Evolutionary conservation across 805 yeast genomes (phyloP).

Genomic region (Zygotorulaspora florentina): DNA sequence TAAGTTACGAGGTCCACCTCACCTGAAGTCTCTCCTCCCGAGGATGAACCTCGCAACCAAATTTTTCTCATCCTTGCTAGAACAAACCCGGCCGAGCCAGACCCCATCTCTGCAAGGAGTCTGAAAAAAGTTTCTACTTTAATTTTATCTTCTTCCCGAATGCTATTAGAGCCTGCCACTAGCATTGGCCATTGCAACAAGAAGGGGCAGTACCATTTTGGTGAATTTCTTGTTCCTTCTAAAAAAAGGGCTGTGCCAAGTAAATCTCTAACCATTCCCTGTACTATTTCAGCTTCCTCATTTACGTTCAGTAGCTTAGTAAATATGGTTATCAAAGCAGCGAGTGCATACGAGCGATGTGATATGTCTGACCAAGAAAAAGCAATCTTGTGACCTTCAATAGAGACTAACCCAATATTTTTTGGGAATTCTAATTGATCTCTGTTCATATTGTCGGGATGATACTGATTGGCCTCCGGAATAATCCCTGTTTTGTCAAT

Average conservation of each 20-base stretch:
- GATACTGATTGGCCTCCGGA: background rate
- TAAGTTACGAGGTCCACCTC: slow-evolving; percentile 4
- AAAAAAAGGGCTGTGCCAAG: slow-evolving; percentile 2
- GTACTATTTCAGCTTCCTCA: slow-evolving; percentile 1
- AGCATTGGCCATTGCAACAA: slow-evolving; percentile 7
- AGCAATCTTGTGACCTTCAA: slow-evolving; percentile 3
- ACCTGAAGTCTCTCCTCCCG: slow-evolving; percentile 1
- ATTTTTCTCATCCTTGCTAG: slow-evolving; percentile 3
- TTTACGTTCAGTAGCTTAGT: slow-evolving; percentile 4
- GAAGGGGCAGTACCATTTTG: slow-evolving; percentile 4
- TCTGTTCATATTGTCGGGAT: slow-evolving; percentile 1
- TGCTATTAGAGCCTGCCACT: slow-evolving; percentile 6
- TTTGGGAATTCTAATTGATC: background rate
- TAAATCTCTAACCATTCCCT: slow-evolving; percentile 3
- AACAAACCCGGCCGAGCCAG: slow-evolving; percentile 6
- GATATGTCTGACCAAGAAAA: slow-evolving; percentile 6
- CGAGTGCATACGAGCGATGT: slow-evolving; percentile 5
- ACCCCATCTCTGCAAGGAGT: slow-evolving; percentile 4
- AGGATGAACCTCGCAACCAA: background rate
- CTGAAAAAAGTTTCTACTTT: slow-evolving; percentile 5
- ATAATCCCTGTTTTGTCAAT: slow-evolving; percentile 5
- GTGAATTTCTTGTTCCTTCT: slow-evolving; percentile 1
- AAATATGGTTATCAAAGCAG: slow-evolving; percentile 5
- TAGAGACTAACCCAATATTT: background rate
- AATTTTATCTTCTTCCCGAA: slow-evolving; percentile 1